These are phyloP conservation scores for Dipodascus geniculatus DNA, from an alignment of 805 yeast species.

Conservation along the genomic window DNA sequence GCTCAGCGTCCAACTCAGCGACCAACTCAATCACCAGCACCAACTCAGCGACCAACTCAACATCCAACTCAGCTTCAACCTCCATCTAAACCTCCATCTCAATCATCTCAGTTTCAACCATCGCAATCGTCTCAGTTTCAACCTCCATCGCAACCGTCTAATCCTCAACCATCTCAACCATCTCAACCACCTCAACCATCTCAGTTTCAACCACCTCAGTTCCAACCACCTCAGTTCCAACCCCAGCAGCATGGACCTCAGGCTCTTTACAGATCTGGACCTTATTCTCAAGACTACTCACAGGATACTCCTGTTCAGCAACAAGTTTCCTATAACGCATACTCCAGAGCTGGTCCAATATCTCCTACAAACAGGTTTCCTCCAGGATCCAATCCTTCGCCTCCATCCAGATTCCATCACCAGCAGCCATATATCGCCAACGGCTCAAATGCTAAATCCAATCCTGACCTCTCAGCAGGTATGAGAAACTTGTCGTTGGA, in stretches of 20 bases:
- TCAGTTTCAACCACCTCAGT: slow-evolving; percentile 6
- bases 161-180: slow-evolving; percentile 3
- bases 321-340: not conserved
- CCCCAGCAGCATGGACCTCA: slow-evolving; percentile 7
- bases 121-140: not conserved
- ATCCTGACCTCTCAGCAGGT: slow-evolving; percentile 1
- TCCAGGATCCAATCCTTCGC: not conserved
- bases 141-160: slow-evolving; percentile 5
- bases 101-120: slow-evolving; percentile 3
- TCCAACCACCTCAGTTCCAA: slow-evolving; percentile 1
- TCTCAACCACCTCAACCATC: slow-evolving; percentile 4
- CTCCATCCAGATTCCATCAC: not conserved
- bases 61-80: slow-evolving; percentile 9
- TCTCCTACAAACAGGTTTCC: not conserved
- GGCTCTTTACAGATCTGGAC: slow-evolving; percentile 1
- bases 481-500: not conserved
- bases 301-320: slow-evolving; percentile 5
- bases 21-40: slow-evolving; percentile 2
- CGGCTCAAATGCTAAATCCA: not conserved
- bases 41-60: slow-evolving; percentile 5
- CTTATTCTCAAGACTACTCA: slow-evolving; percentile 2
- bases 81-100: slow-evolving; percentile 2
- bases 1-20: too few species aligned
- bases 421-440: not conserved
- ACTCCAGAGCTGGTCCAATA: not conserved